These are phyloP conservation scores for Chaetomiaceae sp. DNA, from an alignment of 2,329 filamentous ascomycete genomes.

Conservation along the genomic window DNA sequence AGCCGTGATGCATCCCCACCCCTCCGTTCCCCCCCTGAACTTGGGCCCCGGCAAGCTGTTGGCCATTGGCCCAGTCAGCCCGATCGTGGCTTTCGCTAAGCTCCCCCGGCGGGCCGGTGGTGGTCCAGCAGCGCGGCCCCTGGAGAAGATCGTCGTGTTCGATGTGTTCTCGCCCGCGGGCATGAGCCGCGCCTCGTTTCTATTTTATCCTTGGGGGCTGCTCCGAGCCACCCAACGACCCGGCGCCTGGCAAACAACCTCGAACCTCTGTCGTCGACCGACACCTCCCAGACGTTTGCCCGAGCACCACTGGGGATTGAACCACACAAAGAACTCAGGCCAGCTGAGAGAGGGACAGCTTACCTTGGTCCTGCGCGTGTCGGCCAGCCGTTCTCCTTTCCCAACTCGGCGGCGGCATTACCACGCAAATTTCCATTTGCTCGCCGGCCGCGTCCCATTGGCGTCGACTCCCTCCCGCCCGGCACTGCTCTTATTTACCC, in stretches of 20 bases:
- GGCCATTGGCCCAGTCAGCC: constrained; percentile 7
- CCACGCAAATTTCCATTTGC: constrained; percentile 24
- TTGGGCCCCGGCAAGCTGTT: not conserved
- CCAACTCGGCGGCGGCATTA: constrained; percentile 25
- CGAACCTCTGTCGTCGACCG: not conserved
- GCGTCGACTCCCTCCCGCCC: constrained; percentile 18
- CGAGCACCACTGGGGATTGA: not conserved
- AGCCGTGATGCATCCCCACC: constrained; percentile 8
- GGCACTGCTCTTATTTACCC: constrained; percentile 29
- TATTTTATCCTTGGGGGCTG: constrained; percentile 18
- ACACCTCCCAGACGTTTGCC: not conserved
- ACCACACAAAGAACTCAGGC: not conserved
- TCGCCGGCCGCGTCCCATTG: constrained; percentile 23
- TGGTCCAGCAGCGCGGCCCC: constrained; percentile 10
- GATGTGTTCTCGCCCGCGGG: constrained; percentile 13
- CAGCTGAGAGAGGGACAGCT: not conserved
- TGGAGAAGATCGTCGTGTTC: constrained; percentile 10
- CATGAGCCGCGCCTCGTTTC: constrained; percentile 18
- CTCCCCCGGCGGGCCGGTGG: constrained; percentile 8
- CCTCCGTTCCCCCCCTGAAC: constrained; percentile 1
- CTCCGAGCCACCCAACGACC: constrained; percentile 4
- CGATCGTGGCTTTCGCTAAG: constrained; percentile 12
- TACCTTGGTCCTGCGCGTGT: not conserved
- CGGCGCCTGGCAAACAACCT: not conserved
- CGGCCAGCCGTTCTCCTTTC: constrained; percentile 6